Evolutionary conservation across 2,329 filamentous ascomycete species (phyloP), one percentile per base, ranked within the genome.

Genomic region (Blastomyces percursus): DNA sequence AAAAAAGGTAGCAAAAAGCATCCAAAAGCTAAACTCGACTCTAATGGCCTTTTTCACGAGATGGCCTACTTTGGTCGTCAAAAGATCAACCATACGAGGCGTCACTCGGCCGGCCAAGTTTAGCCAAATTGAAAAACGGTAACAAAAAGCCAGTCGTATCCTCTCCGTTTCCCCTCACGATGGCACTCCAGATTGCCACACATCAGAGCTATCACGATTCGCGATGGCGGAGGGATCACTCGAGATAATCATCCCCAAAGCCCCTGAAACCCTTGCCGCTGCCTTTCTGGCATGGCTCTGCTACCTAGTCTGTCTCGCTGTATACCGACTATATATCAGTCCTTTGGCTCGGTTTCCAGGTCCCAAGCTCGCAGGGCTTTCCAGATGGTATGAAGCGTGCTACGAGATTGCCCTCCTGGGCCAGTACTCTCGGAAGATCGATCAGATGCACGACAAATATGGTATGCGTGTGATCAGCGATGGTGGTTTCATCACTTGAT

Each of bases 321-420:
- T 65, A 16, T 67, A 67, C 48, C 61, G 67, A 11, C 62, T 69
- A n/a, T 66, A 65, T 38, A 60, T 69, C 24, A 63, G 64, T 40
- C 67, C 67, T 3, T 61, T 69, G 12, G 66, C 65, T 14, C 61
- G 52, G 27, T 67, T 67, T 52, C 67, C 66, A 42, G 67, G 67
- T 9, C 67, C 67, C 30, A 67, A 67, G 42, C 64, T 64, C 32
- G 67, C 67, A 14, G 67, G 65, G n/a, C 27, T 65, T 21, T 64
- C 61, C 32, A 61, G 60, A 56, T 68, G 67, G 68, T 65, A 70
- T 60, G 68, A 69, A 59, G 64, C 64, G 21, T 70, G 69, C 61
- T 69, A 67, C 32, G 68, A 70, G n/a, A 65, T 67, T 8, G 63
- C 66, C n/a, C 61, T 62, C 32, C 58, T 65, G 50, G 67, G 68